Evolutionary conservation across 768 basidiomycete species (phyloP), one percentile per base, ranked within the genome.

Genomic region (Pholiota molesta): DNA sequence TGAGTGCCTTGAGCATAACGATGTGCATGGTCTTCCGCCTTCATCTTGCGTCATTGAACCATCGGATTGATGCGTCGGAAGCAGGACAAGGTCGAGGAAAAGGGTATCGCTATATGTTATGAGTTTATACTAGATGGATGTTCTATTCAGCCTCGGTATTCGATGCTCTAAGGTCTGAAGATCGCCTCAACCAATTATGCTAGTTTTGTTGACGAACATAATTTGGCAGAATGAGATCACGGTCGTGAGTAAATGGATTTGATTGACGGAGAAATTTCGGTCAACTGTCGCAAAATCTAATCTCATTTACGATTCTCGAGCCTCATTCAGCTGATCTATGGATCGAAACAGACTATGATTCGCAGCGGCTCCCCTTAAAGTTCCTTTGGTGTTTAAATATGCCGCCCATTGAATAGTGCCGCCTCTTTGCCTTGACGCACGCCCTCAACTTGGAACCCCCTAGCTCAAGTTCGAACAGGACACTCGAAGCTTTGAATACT

Each of bases 21-120:
- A 79, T 88, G 75, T 81, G 79, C 62, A 77, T 79, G 66, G 61
- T 72, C n/a, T 84, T 87, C 70, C 76, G 82, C 55, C 64, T 64
- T n/a, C 75, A 85, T 61, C 72, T 88, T 51, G 68, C 63, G 28
- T 62, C 63, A 19, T 62, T 83, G 51, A 87, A 86, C 65, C 65
- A 57, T 57, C 66, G 74, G 64, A 65, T 76, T 33, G 80, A 82
- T 40, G 65, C 65, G 56, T 73, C 75, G 52, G 83, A 84, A 54
- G 66, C 68, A 60, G 73, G 72, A 56, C 65, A 66, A 51, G 67
- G 73, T 33, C 68, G 71, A 49, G 68, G 69, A 40, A 73, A 74
- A 59, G 79, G 79, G 11, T 79, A 78, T 66, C 76, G 82, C 67
- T 86, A 85, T 68, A 73, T 83, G 56, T 73, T 85, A 47, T 86